Evolutionary conservation across 345 rosid species (phyloP), one percentile per base, ranked within the genome.

Genomic region (Clausena lansium): DNA sequence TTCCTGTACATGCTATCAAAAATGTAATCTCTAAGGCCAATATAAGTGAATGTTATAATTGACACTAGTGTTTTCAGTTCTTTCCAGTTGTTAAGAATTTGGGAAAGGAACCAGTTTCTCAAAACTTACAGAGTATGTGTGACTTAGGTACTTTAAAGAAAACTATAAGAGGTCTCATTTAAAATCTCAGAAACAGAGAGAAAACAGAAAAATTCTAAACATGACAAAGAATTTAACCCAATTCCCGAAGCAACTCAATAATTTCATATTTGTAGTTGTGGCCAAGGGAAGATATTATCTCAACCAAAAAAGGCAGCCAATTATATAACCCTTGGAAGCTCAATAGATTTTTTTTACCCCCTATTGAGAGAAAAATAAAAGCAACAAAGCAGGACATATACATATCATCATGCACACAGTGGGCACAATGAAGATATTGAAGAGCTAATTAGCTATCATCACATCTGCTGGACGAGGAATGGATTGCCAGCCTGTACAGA

Each of bases 401-500:
- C 19, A 10, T 41, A 11, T 32, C 13, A 79, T 67, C 66, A 2
- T 24, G 15, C 25, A 10, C 25, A 2, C 8, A 13, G 41, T 58
- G 39, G n/a, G 28, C 66, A 33, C 45, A 47, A 33, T 10, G 6
- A 41, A 61, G 15, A 77, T 33, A 33, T 14, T 4, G 35, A 54
- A 78, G 61, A 32, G 35, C 76, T 81, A 77, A 19, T 55, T 65
- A 79, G 54, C 67, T 30, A 77, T 64, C 65, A 75, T 80, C 67
- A 59, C 73, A 59, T 82, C 25, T 30, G 35, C 64, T 32, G 79
- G 67, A 19, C 81, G 82, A 75, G 85, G 88, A 68, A 91, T 77
- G 71, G 67, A 19, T 78, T 89, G 93, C 93, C 98, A 92, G 62
- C 99, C 99, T 0, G 94, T 85, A 28, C 87, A 87, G n/a, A 83